phyloP scores from a whole-genome alignment of 1,284 basidiomycete genomes.

The Nidula niveotomentosa region DNA sequence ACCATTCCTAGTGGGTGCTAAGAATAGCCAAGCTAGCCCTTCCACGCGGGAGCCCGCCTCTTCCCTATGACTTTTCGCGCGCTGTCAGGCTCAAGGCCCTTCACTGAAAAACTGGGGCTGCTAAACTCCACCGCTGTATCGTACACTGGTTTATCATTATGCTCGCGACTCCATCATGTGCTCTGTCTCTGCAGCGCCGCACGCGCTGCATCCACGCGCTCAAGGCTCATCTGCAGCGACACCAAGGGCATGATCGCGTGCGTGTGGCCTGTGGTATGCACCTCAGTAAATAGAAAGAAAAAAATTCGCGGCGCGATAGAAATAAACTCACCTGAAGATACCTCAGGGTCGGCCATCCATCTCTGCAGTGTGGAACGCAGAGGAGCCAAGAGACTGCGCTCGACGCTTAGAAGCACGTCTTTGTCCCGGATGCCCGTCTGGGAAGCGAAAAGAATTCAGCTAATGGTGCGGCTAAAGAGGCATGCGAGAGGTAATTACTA shows the following conservation, averaged over 20 bases:
- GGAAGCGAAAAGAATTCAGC: slow-evolving; percentile 1
- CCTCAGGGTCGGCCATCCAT: slow-evolving; percentile 21
- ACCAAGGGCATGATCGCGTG: slow-evolving; percentile 34
- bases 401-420: slow-evolving; percentile 31
- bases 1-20: neutral
- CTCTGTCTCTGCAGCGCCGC: neutral
- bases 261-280: slow-evolving; percentile 15
- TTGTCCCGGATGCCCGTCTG: slow-evolving; percentile 54
- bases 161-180: too few relatives aligned
- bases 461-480: neutral
- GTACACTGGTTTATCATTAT: too few relatives aligned
- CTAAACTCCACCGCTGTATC: too few relatives aligned
- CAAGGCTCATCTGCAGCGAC: slow-evolving; percentile 42
- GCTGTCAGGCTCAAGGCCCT: neutral
- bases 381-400: slow-evolving; percentile 29
- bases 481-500: slow-evolving; percentile 27
- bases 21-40: neutral
- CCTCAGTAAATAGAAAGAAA: slow-evolving; percentile 1
- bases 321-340: slow-evolving; percentile 12
- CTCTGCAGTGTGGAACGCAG: slow-evolving; percentile 21
- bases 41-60: too few relatives aligned
- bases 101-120: too few relatives aligned
- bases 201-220: slow-evolving; percentile 33
- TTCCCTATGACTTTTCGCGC: too few relatives aligned
- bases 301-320: neutral